phyloP scores from a whole-genome alignment of 1,284 basidiomycete species.

The Apiotrichum gamsii region DNA sequence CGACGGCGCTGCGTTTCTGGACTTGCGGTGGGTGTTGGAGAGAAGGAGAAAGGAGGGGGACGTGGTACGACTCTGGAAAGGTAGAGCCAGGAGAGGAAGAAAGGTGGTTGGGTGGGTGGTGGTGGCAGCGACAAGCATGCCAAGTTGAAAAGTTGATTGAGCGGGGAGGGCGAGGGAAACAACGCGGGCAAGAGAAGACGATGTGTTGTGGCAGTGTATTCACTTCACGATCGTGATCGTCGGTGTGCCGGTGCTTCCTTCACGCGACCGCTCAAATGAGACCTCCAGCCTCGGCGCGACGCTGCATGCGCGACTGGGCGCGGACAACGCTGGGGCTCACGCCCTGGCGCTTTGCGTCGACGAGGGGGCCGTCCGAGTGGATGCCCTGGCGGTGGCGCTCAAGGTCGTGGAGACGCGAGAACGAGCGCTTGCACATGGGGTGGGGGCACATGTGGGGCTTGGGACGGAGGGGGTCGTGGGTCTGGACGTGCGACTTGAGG shows the following conservation, averaged over 20 bases:
- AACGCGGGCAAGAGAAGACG: too few relatives aligned
- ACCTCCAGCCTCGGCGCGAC: constrained; percentile 37
- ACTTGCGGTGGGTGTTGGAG: constrained; percentile 6
- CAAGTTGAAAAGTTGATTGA: constrained; percentile 28
- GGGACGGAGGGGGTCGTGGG: constrained; percentile 47
- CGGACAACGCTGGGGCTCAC: constrained; percentile 42
- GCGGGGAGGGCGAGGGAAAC: too few relatives aligned
- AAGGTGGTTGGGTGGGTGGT: constrained; percentile 3
- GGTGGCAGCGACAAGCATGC: constrained; percentile 37
- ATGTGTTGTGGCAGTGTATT: too few relatives aligned
- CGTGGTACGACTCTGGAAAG: constrained; percentile 29
- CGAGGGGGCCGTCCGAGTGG: constrained; percentile 46
- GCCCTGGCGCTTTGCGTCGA: constrained; percentile 45
- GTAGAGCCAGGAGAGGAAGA: constrained; percentile 32
- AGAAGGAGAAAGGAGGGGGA: constrained; percentile 23
- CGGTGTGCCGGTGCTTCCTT: neutral
- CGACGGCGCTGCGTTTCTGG: constrained; percentile 47
- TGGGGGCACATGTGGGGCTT: constrained; percentile 48
- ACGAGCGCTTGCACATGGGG: constrained; percentile 43
- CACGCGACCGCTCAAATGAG: constrained; percentile 30
- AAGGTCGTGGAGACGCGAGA: constrained; percentile 48
- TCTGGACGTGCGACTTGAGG: constrained; percentile 47
- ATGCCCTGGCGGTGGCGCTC: constrained; percentile 49
- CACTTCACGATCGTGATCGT: too few relatives aligned
- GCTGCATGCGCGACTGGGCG: constrained; percentile 41